Base-by-base conservation (phyloP, 306 rosid genomes). In the Herpetospermum pedunculosum region DNA sequence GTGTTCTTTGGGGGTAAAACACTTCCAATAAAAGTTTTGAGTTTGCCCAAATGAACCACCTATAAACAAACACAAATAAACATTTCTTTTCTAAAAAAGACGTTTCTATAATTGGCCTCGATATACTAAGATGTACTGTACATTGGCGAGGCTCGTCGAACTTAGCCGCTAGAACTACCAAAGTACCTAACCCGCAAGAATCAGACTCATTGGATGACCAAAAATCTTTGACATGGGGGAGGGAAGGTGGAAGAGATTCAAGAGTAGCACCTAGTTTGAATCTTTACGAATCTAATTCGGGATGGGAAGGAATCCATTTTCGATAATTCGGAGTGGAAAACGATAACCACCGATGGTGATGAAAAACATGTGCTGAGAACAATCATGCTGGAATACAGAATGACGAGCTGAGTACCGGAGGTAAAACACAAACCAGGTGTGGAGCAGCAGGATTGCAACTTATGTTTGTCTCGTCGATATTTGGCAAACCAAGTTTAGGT, bases 391-490 rank as follows among this genome's bases (percentile, higher is more conserved):
- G 92, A 81, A 95, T 82, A 75, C 96, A 91, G 81, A 85, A 91
- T 70, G 99, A 91, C 41, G 99, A 91, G 82, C 97, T 91, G 76
- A 95, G 92, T 47, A 84, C 76, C 1, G 99, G 96, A 48, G 99
- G 99, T 85, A 95, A 88, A 53, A 95, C 95, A 75, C 99, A 91
- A 44, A 95, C 88, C 79, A 95, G 88, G 76, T 95, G 97, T 48
- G 99, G 99, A 58, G 96, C 95, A 7, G 97, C 88, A 28, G 97
- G 99, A 80, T 87, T 95, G 84, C 92, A 88, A 77, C 90, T 95
- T 81, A 94, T 83, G 81, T 88, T 85, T 49, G 89, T 77, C 52
- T 89, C 92, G 7, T 85, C 96, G 6, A 95, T 83, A 48, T 91
- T 90, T 35, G 97, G 99, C 70, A 95, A 64, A 63, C 92, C 91